These are phyloP conservation scores for Fusarium pilosicola DNA, from an alignment of 2,329 filamentous ascomycete species.

Conservation along the genomic window DNA sequence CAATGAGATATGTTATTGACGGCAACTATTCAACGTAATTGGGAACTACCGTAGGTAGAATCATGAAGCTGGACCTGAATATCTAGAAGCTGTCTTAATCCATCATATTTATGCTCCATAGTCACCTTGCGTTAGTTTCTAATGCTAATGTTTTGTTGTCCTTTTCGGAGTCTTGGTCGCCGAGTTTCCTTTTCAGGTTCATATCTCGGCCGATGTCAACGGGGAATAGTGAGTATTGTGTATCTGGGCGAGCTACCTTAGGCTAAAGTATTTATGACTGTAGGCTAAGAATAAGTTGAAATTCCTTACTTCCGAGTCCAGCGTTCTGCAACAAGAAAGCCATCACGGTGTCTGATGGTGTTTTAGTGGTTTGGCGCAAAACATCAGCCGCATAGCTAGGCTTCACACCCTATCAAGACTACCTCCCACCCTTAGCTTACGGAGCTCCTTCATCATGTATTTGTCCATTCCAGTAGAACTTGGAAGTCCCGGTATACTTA, in stretches of 20 bases:
- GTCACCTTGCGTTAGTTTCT: neutral
- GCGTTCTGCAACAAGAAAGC: neutral
- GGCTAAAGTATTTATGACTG: conserved; percentile 9
- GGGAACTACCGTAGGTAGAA: neutral
- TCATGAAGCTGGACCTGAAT: neutral
- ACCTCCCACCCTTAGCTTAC: neutral
- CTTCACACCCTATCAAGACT: neutral
- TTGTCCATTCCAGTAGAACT: too few relatives aligned
- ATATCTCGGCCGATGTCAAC: conserved; percentile 10
- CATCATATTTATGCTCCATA: conserved; percentile 27
- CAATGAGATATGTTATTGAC: neutral
- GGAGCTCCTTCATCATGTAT: neutral
- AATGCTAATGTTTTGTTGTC: conserved; percentile 37
- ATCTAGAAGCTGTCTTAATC: neutral
- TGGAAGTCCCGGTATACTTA: neutral
- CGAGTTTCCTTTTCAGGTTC: conserved; percentile 40
- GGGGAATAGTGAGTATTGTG: neutral
- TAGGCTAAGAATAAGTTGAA: neutral
- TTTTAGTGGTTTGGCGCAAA: neutral
- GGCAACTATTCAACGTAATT: neutral
- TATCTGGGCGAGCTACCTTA: neutral
- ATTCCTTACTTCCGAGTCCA: neutral
- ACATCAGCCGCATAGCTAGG: neutral
- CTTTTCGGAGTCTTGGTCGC: conserved; percentile 43
- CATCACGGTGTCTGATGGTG: neutral